Conservation (phyloP, 768 basidiomycete species). For the Kwoniella europaea region DNA sequence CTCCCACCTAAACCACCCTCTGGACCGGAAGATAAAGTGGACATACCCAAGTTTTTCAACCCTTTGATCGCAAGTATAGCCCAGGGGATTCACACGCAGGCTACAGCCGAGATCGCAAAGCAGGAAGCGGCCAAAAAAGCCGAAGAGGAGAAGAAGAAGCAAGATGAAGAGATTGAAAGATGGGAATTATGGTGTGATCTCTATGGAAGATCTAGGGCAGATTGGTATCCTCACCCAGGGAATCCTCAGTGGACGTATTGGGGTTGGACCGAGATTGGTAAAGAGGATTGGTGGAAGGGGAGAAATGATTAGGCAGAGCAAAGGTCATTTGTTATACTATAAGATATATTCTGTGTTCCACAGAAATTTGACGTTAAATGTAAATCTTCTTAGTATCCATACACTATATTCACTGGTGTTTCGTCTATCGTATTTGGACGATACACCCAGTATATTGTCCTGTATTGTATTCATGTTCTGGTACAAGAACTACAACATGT, state of each 20-base stretch:
- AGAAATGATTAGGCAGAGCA: slow-evolving; percentile 4
- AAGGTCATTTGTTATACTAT: too few relatives aligned
- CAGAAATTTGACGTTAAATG: too few relatives aligned
- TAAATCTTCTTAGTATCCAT: too few relatives aligned
- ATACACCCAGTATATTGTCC: too few relatives aligned
- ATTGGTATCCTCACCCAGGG: slow-evolving; percentile 6
- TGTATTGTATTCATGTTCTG: not conserved
- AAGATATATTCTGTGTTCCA: too few relatives aligned
- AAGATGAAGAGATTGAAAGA: slow-evolving; percentile 17
- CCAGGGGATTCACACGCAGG: not conserved
- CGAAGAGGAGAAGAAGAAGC: slow-evolving; percentile 19
- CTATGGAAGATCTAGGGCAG: slow-evolving; percentile 14
- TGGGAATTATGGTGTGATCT: slow-evolving; percentile 21
- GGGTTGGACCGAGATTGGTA: slow-evolving; percentile 17
- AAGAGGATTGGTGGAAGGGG: slow-evolving; percentile 19
- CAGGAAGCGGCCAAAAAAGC: not conserved
- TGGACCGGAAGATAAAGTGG: not conserved
- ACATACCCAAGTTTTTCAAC: slow-evolving; percentile 1
- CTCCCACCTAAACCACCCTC: slow-evolving; percentile 1
- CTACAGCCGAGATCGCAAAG: not conserved
- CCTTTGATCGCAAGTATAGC: slow-evolving; percentile 9
- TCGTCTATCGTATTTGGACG: too few relatives aligned
- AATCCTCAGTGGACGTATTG: slow-evolving; percentile 15
- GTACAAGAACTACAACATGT: not conserved
- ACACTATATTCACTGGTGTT: too few relatives aligned